Evolutionary conservation across 179 eudicot species (phyloP), one percentile per base, ranked within the genome.

Genomic region (Patellifolia procumbens): DNA sequence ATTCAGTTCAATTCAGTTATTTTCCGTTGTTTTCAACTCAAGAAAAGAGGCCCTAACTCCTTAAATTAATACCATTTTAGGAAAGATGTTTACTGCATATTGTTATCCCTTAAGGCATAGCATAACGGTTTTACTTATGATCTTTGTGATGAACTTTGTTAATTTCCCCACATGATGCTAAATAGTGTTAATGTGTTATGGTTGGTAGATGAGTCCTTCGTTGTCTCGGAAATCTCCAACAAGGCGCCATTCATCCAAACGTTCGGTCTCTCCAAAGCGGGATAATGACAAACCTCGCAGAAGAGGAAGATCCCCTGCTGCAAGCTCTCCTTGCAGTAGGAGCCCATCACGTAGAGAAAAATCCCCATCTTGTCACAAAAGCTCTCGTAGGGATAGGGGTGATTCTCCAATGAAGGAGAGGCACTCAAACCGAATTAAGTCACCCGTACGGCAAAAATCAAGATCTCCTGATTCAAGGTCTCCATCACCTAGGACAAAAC

Each of bases 401-500:
- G 72, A 73, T 61, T 84, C 89, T 24, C 87, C 92, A 1, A 64
- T 72, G 26, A 81, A 84, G 84, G 88, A 89, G 72, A 92, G 80
- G 77, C 77, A 81, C 60, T 80, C 86, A 7, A 75, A 62, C 60
- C 85, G 86, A 46, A 74, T 68, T 53, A 87, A 77, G 81, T 93
- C 98, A 20, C 87, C 91, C 3, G 84, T 60, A 70, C 85, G 49
- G 53, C 80, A 80, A 55, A 87, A 75, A 42, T 74, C 87, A 32
- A 86, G 76, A 51, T 85, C 97, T 67, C 91, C 89, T 45, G 80
- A 60, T 51, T 78, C 93, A 2, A 87, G 79, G 61, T 87, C 90
- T 10, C 94, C 87, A 52, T 94, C 97, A 59, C 97, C 98, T 35
- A 88, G 94, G 74, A 87, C 90, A 7, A 92, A 87, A 79, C 83